phyloP scores from a whole-genome alignment of 106 monocot species.

The Platanthera guangdongensis region DNA sequence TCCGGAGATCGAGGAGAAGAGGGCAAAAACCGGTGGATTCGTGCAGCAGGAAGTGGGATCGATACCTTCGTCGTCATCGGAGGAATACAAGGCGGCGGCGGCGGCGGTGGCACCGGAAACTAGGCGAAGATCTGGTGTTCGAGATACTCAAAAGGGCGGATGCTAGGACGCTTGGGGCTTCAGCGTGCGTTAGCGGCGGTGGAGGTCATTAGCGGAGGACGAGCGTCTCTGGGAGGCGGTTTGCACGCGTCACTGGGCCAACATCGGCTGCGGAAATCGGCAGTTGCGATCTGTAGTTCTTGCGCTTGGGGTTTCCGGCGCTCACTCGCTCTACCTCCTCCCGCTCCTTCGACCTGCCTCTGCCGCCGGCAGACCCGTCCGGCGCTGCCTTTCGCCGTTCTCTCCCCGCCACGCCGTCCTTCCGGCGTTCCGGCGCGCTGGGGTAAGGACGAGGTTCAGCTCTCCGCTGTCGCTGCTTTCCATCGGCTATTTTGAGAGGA shows the following conservation, averaged over 20 bases:
- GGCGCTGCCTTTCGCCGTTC: not conserved
- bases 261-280: conserved; percentile 41
- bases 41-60: not conserved
- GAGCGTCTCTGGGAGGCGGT: conserved; percentile 80
- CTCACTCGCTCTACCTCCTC: conserved; percentile 58
- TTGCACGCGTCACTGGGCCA: conserved; percentile 62
- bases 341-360: conserved; percentile 32
- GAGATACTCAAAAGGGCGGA: conserved; percentile 69
- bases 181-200: conserved; percentile 65
- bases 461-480: conserved; percentile 74
- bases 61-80: not conserved
- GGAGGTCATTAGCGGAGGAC: conserved; percentile 57
- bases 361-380: not conserved
- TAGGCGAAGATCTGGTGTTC: conserved; percentile 66
- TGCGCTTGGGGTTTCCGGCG: conserved; percentile 68
- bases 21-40: not conserved
- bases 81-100: not conserved
- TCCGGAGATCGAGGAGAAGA: conserved; percentile 8
- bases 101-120: conserved; percentile 12
- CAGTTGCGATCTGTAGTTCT: conserved; percentile 64
- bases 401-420: not conserved
- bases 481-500: conserved; percentile 45
- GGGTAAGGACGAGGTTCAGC: conserved; percentile 75
- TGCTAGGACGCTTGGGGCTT: conserved; percentile 42
- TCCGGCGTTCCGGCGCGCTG: conserved; percentile 17